Percentiles rank a stretch among this genome's conserved stretches.
Conservation (phyloP, 2,329 filamentous ascomycete species). For the Trichoderma oligosporum region DNA sequence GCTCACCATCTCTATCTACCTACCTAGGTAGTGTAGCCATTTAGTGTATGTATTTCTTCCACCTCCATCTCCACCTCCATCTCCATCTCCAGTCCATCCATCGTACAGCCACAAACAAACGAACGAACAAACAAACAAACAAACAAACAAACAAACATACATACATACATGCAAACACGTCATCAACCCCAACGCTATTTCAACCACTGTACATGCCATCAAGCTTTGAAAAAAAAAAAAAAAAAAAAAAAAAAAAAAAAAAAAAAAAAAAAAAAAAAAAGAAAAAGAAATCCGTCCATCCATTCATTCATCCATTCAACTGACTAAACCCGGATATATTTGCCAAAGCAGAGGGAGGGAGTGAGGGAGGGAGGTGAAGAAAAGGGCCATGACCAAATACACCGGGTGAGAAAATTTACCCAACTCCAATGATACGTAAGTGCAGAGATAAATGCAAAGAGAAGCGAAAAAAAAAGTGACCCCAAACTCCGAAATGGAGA, state of each 20-base stretch:
- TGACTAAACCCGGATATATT: neutral
- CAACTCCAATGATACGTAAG: slow-evolving; percentile 12
- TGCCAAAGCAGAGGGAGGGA: neutral
- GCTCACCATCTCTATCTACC: too few relatives aligned
- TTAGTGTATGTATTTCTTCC: too few relatives aligned
- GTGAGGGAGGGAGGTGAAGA: too few relatives aligned
- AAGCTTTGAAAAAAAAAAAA: neutral
- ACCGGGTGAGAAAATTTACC: slow-evolving; percentile 3
- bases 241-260: neutral
- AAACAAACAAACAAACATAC: too few relatives aligned
- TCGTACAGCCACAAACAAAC: neutral
- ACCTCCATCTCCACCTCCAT: neutral
- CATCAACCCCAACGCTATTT: neutral
- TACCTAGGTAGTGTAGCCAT: too few relatives aligned
- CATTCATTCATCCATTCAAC: neutral
- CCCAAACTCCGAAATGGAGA: too few relatives aligned
- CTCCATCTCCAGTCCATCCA: neutral
- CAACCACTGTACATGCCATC: slow-evolving; percentile 1
- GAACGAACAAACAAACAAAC: neutral
- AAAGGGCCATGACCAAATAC: neutral
- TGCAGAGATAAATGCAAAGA: neutral
- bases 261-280: neutral
- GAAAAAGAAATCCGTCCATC: neutral
- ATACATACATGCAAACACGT: neutral
- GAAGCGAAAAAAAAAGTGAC: too few relatives aligned